phyloP scores from a whole-genome alignment of 352 stramenopile genomes.

The Globisporangium cystogenes region DNA sequence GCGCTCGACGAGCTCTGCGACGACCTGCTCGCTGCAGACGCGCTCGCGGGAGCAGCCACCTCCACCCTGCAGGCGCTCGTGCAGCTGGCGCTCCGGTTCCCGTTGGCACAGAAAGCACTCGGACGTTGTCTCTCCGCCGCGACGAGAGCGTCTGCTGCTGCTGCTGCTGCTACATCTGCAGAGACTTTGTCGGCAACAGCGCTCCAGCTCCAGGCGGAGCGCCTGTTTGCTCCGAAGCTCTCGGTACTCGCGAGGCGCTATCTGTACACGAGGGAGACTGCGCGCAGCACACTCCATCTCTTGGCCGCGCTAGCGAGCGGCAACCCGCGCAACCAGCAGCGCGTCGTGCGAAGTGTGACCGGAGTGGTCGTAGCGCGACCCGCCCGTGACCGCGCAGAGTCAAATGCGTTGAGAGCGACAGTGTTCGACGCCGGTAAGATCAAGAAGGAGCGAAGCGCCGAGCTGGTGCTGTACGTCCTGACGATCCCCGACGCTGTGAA shows the following conservation, averaged over 20 bases:
- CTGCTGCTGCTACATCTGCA: too few relatives aligned
- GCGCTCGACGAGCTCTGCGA: conserved; percentile 28
- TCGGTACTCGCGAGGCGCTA: conserved; percentile 17
- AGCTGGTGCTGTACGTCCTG: conserved; percentile 21
- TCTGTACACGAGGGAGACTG: conserved; percentile 30
- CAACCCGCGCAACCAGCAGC: conserved; percentile 31
- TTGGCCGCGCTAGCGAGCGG: conserved; percentile 27
- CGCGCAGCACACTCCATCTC: conserved; percentile 16
- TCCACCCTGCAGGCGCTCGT: conserved; percentile 27
- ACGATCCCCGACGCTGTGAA: conserved; percentile 27
- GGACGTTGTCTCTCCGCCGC: conserved; percentile 14
- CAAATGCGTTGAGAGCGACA: neutral
- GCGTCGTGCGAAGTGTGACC: conserved; percentile 28
- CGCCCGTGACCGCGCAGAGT: neutral
- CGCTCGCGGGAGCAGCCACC: conserved; percentile 4
- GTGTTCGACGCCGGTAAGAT: conserved; percentile 14
- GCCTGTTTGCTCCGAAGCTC: conserved; percentile 6
- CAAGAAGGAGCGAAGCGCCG: conserved; percentile 6
- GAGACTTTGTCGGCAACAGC: too few relatives aligned
- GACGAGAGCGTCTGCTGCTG: too few relatives aligned
- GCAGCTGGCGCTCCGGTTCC: conserved; percentile 22
- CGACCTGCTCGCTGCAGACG: conserved; percentile 18
- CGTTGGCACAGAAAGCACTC: conserved; percentile 20
- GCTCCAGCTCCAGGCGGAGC: too few relatives aligned
- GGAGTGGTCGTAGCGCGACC: conserved; percentile 17